These are phyloP conservation scores for Pyrenochaeta sp. DNA, from an alignment of 2,329 filamentous ascomycete species.

Conservation along the genomic window DNA sequence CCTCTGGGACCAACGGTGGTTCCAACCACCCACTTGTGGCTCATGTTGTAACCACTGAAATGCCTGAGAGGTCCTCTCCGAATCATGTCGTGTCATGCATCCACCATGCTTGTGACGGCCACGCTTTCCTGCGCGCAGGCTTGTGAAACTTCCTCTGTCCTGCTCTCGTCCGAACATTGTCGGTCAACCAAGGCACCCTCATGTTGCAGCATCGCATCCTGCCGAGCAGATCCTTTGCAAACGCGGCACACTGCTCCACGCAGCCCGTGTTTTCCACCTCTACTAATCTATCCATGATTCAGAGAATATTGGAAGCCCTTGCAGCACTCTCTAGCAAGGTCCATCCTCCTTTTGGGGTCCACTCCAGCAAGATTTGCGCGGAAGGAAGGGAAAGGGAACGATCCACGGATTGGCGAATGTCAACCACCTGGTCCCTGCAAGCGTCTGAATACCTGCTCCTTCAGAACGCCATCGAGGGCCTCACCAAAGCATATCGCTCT, in stretches of 20 bases:
- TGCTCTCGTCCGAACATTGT: constrained; percentile 19
- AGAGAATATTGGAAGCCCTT: constrained; percentile 15
- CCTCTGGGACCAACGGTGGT: constrained; percentile 46
- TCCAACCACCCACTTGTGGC: constrained; percentile 45
- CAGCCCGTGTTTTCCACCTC: constrained; percentile 7
- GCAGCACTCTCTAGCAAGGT: constrained; percentile 22
- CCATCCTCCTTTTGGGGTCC: constrained; percentile 11
- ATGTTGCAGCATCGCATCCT: constrained; percentile 20
- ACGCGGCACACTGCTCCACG: constrained; percentile 9
- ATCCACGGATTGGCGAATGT: constrained; percentile 21
- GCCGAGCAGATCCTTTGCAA: constrained; percentile 11
- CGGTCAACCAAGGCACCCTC: constrained; percentile 7
- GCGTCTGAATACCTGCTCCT: constrained; percentile 6
- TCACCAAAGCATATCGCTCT: constrained; percentile 4
- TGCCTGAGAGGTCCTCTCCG: constrained; percentile 22
- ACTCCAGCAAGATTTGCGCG: constrained; percentile 30
- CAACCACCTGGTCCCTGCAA: constrained; percentile 27
- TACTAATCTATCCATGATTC: constrained; percentile 14
- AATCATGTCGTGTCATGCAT: constrained; percentile 11
- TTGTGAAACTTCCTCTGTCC: constrained; percentile 14
- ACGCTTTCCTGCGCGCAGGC: constrained; percentile 11
- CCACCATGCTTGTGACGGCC: constrained; percentile 3
- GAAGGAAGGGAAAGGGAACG: constrained; percentile 23
- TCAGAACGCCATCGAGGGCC: constrained; percentile 11
- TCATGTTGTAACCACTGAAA: constrained; percentile 36